Base-by-base conservation (phyloP, 2,329 filamentous ascomycete genomes). In the Aspergillus sp. region DNA sequence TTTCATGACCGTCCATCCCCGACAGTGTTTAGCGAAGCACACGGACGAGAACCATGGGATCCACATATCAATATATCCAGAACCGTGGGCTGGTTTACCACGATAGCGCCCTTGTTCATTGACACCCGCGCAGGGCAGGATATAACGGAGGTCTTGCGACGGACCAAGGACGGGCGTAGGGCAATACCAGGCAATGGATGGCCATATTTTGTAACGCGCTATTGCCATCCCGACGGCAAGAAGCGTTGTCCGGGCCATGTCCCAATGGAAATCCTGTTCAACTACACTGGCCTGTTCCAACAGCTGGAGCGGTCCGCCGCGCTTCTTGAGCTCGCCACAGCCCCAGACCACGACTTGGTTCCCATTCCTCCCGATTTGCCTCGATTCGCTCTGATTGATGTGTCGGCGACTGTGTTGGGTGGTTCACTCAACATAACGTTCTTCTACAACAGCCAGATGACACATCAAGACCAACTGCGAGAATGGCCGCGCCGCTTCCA, bases 41-140 rank as follows among this genome's bases (percentile, higher is more conserved):
- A 55, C n/a, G 52, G 55, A 6, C 47, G 55, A 11, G 55, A 57
- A 42, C 43, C 53, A 2, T 49, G 48, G 50, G 33, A 53, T 24
- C 13, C 48, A 14, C 13, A 3, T 3, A 50, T 55, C 3, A 47
- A 58, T 24, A 20, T 55, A 9, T 52, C 55, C 11, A 20, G 46
- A 3, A 58, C 55, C 9, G 48, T 58, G 5, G 55, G 55, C 10
- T 58, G 53, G 55, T 58, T 58, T 17, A 64, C 61, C 3, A 63
- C 56, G 2, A 45, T 54, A 6, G 45, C 19, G 22, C 52, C 52
- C 16, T 36, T 30, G 16, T 44, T 30, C 20, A 24, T 26, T 14
- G 32, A 26, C 16, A 42, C 22, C 35, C 26, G 26, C 16, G 44
- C 26, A 33, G 19, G 32, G 3, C 33, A 50, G 14, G 32, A 45